These are phyloP conservation scores for Salix caprea DNA, from an alignment of 345 rosid species.

Conservation along the genomic window DNA sequence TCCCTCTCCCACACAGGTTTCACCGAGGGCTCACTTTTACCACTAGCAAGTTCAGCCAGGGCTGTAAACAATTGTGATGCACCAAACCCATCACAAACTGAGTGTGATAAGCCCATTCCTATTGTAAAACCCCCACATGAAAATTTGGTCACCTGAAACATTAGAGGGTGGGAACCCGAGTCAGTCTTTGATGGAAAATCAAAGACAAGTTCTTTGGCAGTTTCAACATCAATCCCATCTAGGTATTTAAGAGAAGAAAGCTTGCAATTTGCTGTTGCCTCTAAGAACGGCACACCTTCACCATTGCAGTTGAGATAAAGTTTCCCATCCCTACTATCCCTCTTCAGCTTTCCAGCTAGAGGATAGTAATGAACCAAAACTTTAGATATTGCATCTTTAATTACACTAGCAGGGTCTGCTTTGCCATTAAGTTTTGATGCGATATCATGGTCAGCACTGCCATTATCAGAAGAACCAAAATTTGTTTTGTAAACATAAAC, in stretches of 20 bases:
- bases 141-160: constrained; percentile 48
- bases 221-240: constrained; percentile 37
- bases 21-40: constrained; percentile 31
- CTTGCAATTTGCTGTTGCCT: constrained; percentile 28
- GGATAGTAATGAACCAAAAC: constrained; percentile 52
- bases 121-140: constrained; percentile 55
- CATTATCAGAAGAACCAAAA: neutral
- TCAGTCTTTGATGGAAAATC: constrained; percentile 25
- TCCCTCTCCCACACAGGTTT: constrained; percentile 58
- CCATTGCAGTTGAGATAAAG: constrained; percentile 36
- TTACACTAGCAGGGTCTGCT: constrained; percentile 33
- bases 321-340: constrained; percentile 24
- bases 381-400: constrained; percentile 49
- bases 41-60: constrained; percentile 39
- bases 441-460: neutral
- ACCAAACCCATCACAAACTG: constrained; percentile 56
- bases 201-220: constrained; percentile 28
- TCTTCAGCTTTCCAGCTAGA: constrained; percentile 53
- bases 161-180: constrained; percentile 29
- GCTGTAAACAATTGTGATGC: constrained; percentile 49
- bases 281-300: constrained; percentile 53
- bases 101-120: constrained; percentile 55
- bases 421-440: neutral
- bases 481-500: constrained; percentile 38
- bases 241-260: constrained; percentile 42